A percentile compares a stretch with the other conserved stretches of the same genome.
These are phyloP conservation scores for Blastobotrys elegans DNA, from an alignment of 1,139 yeast genomes.

Conservation along the genomic window DNA sequence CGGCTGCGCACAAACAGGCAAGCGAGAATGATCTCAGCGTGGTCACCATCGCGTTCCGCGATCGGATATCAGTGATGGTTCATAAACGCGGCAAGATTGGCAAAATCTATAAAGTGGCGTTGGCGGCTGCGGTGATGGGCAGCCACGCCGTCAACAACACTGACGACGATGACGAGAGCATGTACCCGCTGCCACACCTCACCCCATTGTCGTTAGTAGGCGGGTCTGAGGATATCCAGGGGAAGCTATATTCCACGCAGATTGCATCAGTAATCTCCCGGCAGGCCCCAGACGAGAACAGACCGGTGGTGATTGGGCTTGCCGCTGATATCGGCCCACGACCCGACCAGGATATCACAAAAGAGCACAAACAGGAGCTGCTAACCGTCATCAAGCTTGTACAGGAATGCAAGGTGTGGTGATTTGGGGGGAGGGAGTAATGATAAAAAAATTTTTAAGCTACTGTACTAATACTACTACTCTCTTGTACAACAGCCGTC, in stretches of 20 bases:
- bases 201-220: constrained; percentile 36
- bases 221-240: constrained; percentile 28
- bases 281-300: constrained; percentile 35
- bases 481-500: constrained; percentile 77
- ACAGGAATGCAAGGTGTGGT: constrained; percentile 35
- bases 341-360: constrained; percentile 22
- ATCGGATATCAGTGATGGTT: constrained; percentile 34
- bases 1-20: constrained; percentile 9
- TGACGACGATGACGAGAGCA: constrained; percentile 12
- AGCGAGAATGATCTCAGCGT: constrained; percentile 26
- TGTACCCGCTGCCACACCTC: constrained; percentile 33
- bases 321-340: constrained; percentile 33
- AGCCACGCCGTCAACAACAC: constrained; percentile 4
- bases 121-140: constrained; percentile 19
- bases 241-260: constrained; percentile 34
- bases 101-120: constrained; percentile 29
- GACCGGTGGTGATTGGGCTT: constrained; percentile 36
- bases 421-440: too few species aligned
- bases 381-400: constrained; percentile 32
- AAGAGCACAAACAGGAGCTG: constrained; percentile 31
- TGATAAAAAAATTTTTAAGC: too few species aligned
- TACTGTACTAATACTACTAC: constrained; percentile 28
- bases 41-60: constrained; percentile 31
- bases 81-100: constrained; percentile 33
- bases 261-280: constrained; percentile 35